Evolutionary conservation across 2,329 filamentous ascomycete species (phyloP), one percentile per base, ranked within the genome.

Genomic region (Paracamarosporium sp.): DNA sequence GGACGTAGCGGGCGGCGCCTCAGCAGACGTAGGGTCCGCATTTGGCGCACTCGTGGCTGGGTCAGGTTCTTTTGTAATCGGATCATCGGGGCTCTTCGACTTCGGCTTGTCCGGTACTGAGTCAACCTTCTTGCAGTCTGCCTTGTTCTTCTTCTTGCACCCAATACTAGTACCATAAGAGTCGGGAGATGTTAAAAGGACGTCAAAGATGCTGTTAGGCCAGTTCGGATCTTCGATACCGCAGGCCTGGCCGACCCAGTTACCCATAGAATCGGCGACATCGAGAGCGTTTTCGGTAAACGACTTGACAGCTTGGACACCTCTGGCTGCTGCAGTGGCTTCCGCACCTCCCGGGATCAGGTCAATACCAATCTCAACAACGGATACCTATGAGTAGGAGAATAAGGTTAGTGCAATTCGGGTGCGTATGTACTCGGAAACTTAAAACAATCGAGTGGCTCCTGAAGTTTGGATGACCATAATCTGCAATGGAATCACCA

Each of bases 271-370:
- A 20, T 56, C 53, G 5, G 45, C 46, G 5, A 47, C 46, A 28
- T 46, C 46, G 11, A 56, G 43, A 5, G 31, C 38, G 25, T 56
- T 56, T 38, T 56, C 53, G 36, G 47, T 47, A 30, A 56, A 56
- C 3, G 46, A 44, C 47, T 56, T 56, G 11, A 47, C 53, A 8
- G 30, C 53, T 31, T 56, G 17, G 24, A 56, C 53, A 13, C 38
- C 45, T 11, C 36, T 51, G 35, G 24, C 40, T 22, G 47, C 44
- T 17, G 36, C 53, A 27, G 24, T 51, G 15, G 48, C 25, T 22
- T 43, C 36, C 9, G 46, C 36, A 20, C 46, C 53, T 30, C 33
- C 47, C 1, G 35, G 47, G 15, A 50, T 27, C 4, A 43, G 25
- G 11, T 43, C 27, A 20, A 55, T 48, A 2, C 44, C 53, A 6